Percentiles rank a stretch among this genome's conserved stretches.
These are phyloP conservation scores for Fagopyrum tataricum DNA, from an alignment of 148 eudicot genomes.

Conservation along the genomic window DNA sequence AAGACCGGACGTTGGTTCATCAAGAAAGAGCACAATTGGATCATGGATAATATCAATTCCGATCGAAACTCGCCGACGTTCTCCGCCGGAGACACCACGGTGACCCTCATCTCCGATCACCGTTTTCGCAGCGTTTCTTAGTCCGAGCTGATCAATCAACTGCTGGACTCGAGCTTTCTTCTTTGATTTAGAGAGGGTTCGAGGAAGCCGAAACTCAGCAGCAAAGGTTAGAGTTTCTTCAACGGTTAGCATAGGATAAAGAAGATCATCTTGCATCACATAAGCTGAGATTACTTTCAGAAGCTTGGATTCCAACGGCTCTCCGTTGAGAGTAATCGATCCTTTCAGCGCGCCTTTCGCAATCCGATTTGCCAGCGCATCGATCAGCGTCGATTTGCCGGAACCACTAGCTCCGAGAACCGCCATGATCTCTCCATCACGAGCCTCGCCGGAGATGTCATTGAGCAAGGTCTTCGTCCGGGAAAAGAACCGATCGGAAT, in stretches of 20 bases:
- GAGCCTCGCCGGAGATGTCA: conserved; percentile 73
- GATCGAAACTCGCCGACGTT: conserved; percentile 73
- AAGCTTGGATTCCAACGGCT: conserved; percentile 49
- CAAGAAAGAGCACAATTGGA: conserved; percentile 34
- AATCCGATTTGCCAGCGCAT: conserved; percentile 79
- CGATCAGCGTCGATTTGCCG: conserved; percentile 80
- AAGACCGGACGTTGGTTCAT: conserved; percentile 28
- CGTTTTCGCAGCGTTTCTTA: conserved; percentile 67
- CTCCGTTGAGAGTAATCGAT: conserved; percentile 57
- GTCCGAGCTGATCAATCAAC: conserved; percentile 73
- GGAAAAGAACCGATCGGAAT: conserved; percentile 13
- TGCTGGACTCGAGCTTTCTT: conserved; percentile 63
- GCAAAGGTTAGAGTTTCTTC: conserved; percentile 81
- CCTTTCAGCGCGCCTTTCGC: conserved; percentile 67
- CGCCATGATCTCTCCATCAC: conserved; percentile 77
- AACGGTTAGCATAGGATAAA: conserved; percentile 82
- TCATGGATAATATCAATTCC: conserved; percentile 87
- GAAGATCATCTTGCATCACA: conserved; percentile 87
- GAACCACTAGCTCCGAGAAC: conserved; percentile 88
- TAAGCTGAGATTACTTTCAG: conserved; percentile 80
- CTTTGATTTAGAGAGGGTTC: conserved; percentile 57
- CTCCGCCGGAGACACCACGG: conserved; percentile 89
- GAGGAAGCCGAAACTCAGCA: conserved; percentile 74
- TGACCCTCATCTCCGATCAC: conserved; percentile 96
- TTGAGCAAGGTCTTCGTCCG: conserved; percentile 48